Evolutionary conservation across 2,329 filamentous ascomycete genomes (phyloP), one percentile per base, ranked within the genome.

Genomic region (Fusarium torulosum): DNA sequence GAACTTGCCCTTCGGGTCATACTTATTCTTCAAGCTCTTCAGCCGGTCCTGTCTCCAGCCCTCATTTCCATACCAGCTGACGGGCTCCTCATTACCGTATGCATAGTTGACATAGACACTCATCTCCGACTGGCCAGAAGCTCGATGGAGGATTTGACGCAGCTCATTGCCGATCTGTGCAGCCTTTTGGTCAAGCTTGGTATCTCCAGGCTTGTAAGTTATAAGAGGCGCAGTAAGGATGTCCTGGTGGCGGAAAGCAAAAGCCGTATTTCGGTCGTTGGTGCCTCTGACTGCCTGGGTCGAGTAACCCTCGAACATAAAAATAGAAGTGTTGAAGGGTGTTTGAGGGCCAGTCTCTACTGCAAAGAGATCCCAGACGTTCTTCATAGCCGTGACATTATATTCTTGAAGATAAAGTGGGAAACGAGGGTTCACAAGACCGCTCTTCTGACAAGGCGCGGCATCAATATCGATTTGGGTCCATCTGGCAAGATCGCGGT

Each of bases 301-400:
- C 2, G 84, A 80, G 74, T 88, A 88, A 4, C 83, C 83, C 69
- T 88, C 86, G 53, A 88, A 84, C 80, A 87, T 82, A 75, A 87
- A 84, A 43, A 87, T 76, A 3, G 72, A 73, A 20, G 51, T 58
- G 45, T 44, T 66, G 33, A 73, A 72, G 14, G 63, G 69, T 11
- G 71, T 62, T 33, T 33, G 17, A 1, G 53, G 42, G 0, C 54
- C 45, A 4, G 63, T 70, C 15, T 67, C 60, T 6, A 53, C 20
- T 7, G 71, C 45, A 7, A 72, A 73, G n/a, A 69, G 47, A 17
- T 59, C 4, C 55, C 64, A 73, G 2, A 61, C 65, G 5, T 60
- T 35, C 41, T 55, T 63, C 55, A 69, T 71, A 13, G 71, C 69
- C 0, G 23, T 14, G 6, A 71, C 25, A 5, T 70, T 37, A 41